Percentiles rank a stretch among this genome's conserved stretches.
phyloP scores from a whole-genome alignment of 148 eudicot species.

The Mesembryanthemum crystallinum region DNA sequence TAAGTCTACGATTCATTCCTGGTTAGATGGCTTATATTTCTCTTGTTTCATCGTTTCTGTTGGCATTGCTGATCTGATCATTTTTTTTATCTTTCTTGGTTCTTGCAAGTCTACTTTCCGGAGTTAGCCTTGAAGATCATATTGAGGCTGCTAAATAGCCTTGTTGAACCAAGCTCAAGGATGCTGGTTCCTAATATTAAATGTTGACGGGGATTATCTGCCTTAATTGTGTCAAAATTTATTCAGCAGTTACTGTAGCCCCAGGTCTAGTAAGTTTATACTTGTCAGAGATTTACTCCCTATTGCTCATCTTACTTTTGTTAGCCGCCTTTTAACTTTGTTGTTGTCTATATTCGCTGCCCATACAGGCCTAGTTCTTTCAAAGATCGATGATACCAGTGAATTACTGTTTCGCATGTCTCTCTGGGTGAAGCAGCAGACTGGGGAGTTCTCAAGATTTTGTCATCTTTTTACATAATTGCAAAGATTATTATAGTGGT shows the following conservation, averaged over 20 bases:
- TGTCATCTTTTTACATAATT: too few relatives aligned
- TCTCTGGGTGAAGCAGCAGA: too few relatives aligned
- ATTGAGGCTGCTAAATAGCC: not conserved
- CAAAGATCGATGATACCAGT: not conserved
- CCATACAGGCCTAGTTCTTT: not conserved
- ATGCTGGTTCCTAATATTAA: not conserved
- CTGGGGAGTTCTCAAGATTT: too few relatives aligned
- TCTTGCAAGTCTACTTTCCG: not conserved
- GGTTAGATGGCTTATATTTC: constrained; percentile 2
- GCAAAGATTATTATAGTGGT: too few relatives aligned
- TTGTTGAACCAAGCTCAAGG: not conserved
- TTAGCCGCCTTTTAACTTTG: not conserved
- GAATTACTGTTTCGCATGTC: not conserved
- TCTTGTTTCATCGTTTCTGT: not conserved
- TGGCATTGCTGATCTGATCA: not conserved
- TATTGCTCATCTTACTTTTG: not conserved
- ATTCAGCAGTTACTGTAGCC: not conserved
- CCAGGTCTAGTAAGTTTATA: not conserved
- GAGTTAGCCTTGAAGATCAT: not conserved
- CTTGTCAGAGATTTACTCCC: not conserved
- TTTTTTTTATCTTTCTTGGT: not conserved
- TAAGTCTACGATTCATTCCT: not conserved
- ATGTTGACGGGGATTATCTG: not conserved
- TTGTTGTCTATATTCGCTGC: not conserved
- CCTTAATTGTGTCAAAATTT: too few relatives aligned